Percentiles rank a stretch among this genome's conserved stretches.
These are phyloP conservation scores for Prototheca wickerhamii DNA, from an alignment of 163 green algal genomes.

Conservation along the genomic window DNA sequence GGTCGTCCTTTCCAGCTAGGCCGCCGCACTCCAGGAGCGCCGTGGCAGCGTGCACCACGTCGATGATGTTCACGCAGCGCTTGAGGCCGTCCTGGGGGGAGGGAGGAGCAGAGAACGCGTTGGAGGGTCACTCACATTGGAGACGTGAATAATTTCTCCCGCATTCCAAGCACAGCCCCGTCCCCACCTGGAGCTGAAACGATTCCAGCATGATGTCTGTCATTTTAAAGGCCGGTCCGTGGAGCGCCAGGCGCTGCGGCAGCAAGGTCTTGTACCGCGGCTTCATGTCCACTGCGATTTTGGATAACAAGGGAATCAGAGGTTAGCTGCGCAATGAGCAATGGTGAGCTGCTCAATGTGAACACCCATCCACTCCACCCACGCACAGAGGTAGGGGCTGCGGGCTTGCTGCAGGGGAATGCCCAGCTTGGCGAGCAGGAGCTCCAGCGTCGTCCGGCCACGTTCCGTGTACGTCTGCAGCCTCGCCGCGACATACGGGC, in stretches of 20 bases:
- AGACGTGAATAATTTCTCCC: neutral
- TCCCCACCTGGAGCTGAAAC: constrained; percentile 22
- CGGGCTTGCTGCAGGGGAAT: constrained; percentile 30
- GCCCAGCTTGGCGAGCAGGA: constrained; percentile 40
- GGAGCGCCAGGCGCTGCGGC: constrained; percentile 15
- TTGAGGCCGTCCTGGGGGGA: constrained; percentile 23
- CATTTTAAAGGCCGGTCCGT: constrained; percentile 25
- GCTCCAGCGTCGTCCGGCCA: constrained; percentile 29
- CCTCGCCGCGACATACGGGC: constrained; percentile 56
- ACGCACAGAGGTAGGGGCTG: constrained; percentile 7
- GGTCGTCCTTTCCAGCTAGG: neutral
- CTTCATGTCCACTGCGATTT: constrained; percentile 23
- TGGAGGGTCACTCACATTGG: neutral
- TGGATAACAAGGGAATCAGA: neutral
- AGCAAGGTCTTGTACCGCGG: constrained; percentile 18
- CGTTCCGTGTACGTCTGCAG: constrained; percentile 63
- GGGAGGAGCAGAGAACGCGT: neutral
- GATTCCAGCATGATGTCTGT: constrained; percentile 24
- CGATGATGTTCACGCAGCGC: constrained; percentile 33
- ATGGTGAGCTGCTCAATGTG: neutral
- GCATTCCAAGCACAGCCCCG: neutral
- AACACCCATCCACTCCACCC: constrained; percentile 1
- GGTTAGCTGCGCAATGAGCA: neutral
- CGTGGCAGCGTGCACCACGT: constrained; percentile 42
- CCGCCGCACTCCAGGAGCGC: constrained; percentile 37